Evolutionary conservation across 177 flowering plant species (phyloP).

Genomic region (Telopea speciosissima): DNA sequence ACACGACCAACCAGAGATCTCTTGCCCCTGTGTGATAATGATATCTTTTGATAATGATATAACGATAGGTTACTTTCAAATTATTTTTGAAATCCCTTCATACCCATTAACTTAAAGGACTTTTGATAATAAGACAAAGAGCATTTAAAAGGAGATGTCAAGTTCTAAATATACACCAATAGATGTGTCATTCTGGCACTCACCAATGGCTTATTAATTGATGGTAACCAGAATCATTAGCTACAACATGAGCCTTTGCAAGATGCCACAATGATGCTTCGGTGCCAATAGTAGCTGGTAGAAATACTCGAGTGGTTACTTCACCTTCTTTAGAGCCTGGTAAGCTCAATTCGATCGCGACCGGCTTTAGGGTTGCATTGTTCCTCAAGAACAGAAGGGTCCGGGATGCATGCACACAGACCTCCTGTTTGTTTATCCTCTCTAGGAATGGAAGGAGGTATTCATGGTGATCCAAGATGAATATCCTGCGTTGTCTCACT

Average conservation of each 20-base stretch:
- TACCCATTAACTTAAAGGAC: no score
- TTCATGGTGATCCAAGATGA: conserved; percentile 69
- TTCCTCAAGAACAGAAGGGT: conserved; percentile 48
- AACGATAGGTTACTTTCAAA: no score
- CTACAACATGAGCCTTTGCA: conserved; percentile 72
- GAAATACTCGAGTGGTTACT: conserved; percentile 36
- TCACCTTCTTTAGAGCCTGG: conserved; percentile 49
- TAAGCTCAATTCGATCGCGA: conserved; percentile 65
- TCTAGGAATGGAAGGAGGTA: conserved; percentile 51
- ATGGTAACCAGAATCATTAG: conserved; percentile 60
- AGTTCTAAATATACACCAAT: no score
- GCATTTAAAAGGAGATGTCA: no score
- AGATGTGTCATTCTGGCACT: no score
- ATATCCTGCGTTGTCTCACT: conserved; percentile 33
- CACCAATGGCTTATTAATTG: conserved; percentile 67
- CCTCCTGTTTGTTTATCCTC: conserved; percentile 38
- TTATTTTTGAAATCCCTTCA: no score
- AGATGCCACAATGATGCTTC: conserved; percentile 66
- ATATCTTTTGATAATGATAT: no score
- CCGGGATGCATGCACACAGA: conserved; percentile 55
- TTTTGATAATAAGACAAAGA: no score
- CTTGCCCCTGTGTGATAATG: no score
- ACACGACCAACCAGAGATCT: no score
- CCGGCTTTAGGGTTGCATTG: conserved; percentile 52
- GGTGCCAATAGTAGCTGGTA: conserved; percentile 50